Conservation (phyloP, 176 grass and related monocot species). For the Panicum miliaceum region DNA sequence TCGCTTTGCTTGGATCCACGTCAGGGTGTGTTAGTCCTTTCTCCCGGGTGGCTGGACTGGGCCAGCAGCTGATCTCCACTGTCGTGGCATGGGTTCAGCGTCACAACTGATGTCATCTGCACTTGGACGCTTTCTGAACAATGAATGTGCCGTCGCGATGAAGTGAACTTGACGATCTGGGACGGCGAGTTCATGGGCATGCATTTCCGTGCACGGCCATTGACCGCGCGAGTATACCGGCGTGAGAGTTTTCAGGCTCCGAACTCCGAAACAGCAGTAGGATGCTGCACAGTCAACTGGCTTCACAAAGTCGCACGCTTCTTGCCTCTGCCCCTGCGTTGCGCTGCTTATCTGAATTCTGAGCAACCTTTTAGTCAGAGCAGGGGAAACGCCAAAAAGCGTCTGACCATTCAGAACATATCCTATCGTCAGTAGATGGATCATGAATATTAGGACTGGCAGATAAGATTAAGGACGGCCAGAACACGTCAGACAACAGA, state of each 20-base stretch:
- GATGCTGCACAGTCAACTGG: no score
- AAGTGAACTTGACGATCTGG: no score
- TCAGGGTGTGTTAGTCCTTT: not conserved
- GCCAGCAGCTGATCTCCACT: not conserved
- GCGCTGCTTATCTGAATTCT: not conserved
- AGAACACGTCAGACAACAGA: slow-evolving; percentile 26
- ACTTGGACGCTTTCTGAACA: not conserved
- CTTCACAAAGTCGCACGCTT: not conserved
- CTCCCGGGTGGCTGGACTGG: not conserved
- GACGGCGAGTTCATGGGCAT: no score
- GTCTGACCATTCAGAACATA: not conserved
- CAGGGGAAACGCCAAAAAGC: not conserved
- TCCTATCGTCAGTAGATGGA: not conserved
- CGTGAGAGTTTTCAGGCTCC: not conserved
- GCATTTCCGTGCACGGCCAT: not conserved
- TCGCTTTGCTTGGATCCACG: slow-evolving; percentile 15
- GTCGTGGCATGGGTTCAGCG: not conserved
- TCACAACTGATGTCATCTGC: not conserved
- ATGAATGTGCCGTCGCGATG: not conserved
- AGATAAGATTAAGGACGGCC: slow-evolving; percentile 9
- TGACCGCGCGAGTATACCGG: not conserved
- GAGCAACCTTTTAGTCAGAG: not conserved
- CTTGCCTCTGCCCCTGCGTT: not conserved
- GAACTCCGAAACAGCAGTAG: not conserved
- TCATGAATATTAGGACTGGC: not conserved